Base-by-base conservation (phyloP, 2,329 filamentous ascomycete species). In the Raffaelea ambrosiae region DNA sequence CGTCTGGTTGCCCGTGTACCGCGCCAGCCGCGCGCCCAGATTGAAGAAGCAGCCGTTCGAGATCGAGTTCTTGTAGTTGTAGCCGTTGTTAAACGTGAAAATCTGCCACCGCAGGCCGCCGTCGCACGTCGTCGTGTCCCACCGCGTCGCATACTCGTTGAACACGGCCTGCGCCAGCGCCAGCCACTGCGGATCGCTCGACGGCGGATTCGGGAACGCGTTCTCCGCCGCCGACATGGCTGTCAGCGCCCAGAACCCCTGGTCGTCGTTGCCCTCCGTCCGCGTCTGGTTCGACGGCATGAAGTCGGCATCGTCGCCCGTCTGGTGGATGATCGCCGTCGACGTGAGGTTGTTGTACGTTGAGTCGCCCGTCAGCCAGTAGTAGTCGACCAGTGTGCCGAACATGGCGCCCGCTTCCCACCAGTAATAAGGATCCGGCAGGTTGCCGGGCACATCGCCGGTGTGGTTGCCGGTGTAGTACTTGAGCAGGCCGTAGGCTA, bases 61-160 rank as follows among this genome's bases (percentile, higher is more conserved):
- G 54, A 84, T 82, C 20, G 76, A 73, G 65, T 84, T 84, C 59
- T 84, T 83, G 68, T 83, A 83, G 63, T 77, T 70, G 65, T 70
- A 83, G 44, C 87, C 87, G 48, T 73, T 77, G 66, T 89, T 89
- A 67, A 83, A 86, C 13, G 78, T 73, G 67, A 84, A 90, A 52
- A 94, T 85, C 67, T 95, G 88, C 89, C 89, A 95, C 53, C 84
- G 79, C 54, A 95, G 65, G 10, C 88, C 88, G 44, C 88, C 88
- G 42, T 67, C 71, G 63, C 88, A 95, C 1, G 71, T 72, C 0
- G 66, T 58, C 3, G 65, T 67, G 55, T 93, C 82, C 84, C 86
- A 91, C 20, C 87, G 77, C 19, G 66, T 65, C 2, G 78, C 79
- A 58, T 88, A 88, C 44, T 84, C 81, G 67, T 91, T 88, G 64